Base-by-base conservation (phyloP, 768 basidiomycete genomes). In the Xanthoconium stramineum region DNA sequence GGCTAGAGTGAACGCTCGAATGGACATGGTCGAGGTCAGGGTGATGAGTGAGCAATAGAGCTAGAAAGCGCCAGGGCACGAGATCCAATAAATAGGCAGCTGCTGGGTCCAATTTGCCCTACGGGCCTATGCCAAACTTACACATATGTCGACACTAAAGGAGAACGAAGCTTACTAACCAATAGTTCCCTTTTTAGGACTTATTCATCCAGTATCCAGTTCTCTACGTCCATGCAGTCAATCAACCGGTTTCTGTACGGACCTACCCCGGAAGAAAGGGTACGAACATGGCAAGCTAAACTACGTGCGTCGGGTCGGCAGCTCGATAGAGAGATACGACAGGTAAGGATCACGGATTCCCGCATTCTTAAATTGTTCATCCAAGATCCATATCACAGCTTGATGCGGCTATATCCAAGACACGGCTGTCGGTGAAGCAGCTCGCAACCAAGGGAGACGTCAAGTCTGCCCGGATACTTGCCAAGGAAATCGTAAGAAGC, bases 181-280 rank as follows among this genome's bases (percentile, higher is more conserved):
- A 15, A 6, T 14, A 6, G 20, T 43, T 48, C 47, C 53, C 58
- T 29, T 51, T 68, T 65, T 63, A 3, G 61, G 56, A 43, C 33
- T 53, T 38, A 42, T 29, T 43, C 38, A 46, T 55, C 32, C 33
- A 19, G 53, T 46, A 9, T 51, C 33, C 38, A 38, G 45, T 50
- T 47, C 51, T 47, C 57, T 38, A 15, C 59, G 60, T 45, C 66
- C 59, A 92, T 94, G 90, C 90, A 93, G 71, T 74, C 86, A 35
- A 88, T 98, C 68, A 95, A 93, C 70, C 85, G 94, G 40, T 94
- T 95, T 70, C 74, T 99, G 44, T 98, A 98, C 75, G 97, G 97
- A 3, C 96, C 94, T 17, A 93, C 96, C 0, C 89, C 95, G 24
- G 94, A 98, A 73, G 97, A 99, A 76, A 86, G 83, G 66, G 88